phyloP scores from a whole-genome alignment of 1,139 yeast genomes.

The Protomyces arabidopsidicola region DNA sequence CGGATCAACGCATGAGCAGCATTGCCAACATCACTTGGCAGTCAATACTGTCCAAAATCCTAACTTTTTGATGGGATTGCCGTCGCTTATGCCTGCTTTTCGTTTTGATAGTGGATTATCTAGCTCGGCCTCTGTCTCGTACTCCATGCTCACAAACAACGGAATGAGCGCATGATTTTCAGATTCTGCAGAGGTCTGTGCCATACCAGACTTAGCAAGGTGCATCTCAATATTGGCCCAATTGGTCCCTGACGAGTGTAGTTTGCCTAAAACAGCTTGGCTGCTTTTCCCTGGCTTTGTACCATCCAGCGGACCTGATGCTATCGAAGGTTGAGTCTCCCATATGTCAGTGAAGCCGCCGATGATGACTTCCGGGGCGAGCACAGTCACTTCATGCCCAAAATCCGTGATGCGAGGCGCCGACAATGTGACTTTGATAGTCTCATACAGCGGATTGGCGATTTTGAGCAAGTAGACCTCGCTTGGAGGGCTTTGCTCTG shows the following conservation, averaged over 20 bases:
- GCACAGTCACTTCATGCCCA: slow-evolving; percentile 29
- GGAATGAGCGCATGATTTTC: background rate
- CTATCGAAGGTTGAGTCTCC: slow-evolving; percentile 1
- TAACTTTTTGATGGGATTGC: background rate
- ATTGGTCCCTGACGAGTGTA: background rate
- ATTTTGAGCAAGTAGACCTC: slow-evolving; percentile 29
- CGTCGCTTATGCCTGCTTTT: background rate
- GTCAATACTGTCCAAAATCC: background rate
- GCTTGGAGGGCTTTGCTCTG: background rate
- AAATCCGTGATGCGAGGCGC: slow-evolving; percentile 30
- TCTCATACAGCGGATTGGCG: slow-evolving; percentile 31
- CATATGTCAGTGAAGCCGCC: slow-evolving; percentile 30
- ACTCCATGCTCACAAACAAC: background rate
- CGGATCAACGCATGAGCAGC: too few relatives aligned
- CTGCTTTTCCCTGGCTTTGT: background rate
- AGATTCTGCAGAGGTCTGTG: background rate
- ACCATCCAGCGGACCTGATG: background rate
- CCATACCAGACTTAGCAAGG: background rate
- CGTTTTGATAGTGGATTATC: background rate
- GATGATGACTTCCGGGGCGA: slow-evolving; percentile 30
- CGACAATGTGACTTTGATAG: slow-evolving; percentile 28
- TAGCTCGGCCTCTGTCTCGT: background rate
- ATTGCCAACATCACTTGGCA: background rate
- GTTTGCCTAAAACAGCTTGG: background rate
- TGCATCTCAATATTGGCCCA: background rate